Base-by-base conservation (phyloP, 805 yeast genomes). In the Debaryomyces castellii region DNA sequence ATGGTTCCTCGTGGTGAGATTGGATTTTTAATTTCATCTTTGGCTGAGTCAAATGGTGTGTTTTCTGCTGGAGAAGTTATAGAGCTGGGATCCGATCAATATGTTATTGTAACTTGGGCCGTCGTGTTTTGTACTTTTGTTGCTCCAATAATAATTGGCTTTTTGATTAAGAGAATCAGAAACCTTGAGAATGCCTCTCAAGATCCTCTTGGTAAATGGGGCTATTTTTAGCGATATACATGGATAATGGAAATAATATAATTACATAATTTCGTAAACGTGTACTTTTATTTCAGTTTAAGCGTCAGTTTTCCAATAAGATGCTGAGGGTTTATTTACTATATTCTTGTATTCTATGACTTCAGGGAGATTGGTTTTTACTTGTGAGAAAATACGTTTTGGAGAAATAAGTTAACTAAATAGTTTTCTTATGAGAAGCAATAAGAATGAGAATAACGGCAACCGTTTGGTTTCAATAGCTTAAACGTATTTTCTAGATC, bases 1-100 rank as follows among this genome's bases (percentile, higher is more conserved):
- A 49, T 49, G 52, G 50, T 48, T 17, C 43, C 52, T 9, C 36
- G 52, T 22, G 52, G 52, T 3, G 52, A 49, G 24, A 48, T 49
- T 5, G 52, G 52, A 12, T 48, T 49, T 11, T 37, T 49, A 17
- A 41, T 49, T 21, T 37, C 52, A 9, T 44, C 52, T 7, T 34
- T 49, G 8, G 52, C 52, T 5, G 47, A 40, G 25, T 22, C 43
- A 11, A 23, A 27, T 16, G 52, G 52, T n/a, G 44, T 49, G 4
- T 49, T 49, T 24, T 41, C 39, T 8, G 10, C 5, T 2, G 28
- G 28, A 2, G 9, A 30, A 22, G 24, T 24, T 5, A 6, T 30
- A 7, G 20, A 14, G 7, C 38, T 35, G 38, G 24, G 24, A 11
- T 40, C 43, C 18, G 43, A 40, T 21, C 28, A 22, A n/a, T 40